Evolutionary conservation across 2,329 filamentous ascomycete species (phyloP).

Genomic region (Penicillium hesseltinei): DNA sequence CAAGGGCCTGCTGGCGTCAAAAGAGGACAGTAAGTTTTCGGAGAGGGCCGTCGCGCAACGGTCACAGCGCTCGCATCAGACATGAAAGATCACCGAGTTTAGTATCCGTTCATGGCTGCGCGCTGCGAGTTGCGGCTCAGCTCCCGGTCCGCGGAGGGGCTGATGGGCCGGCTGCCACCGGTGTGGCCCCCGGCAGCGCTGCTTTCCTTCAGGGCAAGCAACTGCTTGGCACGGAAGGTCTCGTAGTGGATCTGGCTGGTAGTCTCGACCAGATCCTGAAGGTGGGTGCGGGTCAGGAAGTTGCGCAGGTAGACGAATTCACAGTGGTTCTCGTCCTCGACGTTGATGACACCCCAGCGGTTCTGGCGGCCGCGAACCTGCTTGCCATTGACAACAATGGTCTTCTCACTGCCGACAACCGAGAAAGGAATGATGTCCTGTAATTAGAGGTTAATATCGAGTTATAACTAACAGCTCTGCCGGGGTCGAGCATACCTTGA

Average conservation of each 20-base stretch:
- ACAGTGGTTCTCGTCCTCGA: conserved; percentile 99
- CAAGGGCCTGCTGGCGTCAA: conserved; percentile 37
- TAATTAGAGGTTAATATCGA: conserved; percentile 18
- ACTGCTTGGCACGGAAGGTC: conserved; percentile 98
- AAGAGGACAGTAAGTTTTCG: conserved; percentile 29
- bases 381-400: conserved; percentile 94
- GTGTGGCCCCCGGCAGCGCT: conserved; percentile 74
- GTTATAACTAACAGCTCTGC: conserved; percentile 44
- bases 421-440: conserved; percentile 94
- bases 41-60: conserved; percentile 17
- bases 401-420: conserved; percentile 96
- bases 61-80: conserved; percentile 21
- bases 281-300: conserved; percentile 96
- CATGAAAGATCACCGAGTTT: conserved; percentile 38
- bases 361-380: conserved; percentile 97
- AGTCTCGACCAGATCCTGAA: conserved; percentile 98
- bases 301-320: conserved; percentile 98
- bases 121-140: conserved; percentile 95
- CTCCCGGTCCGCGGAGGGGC: conserved; percentile 89
- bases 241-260: conserved; percentile 99
- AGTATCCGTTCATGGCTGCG: conserved; percentile 99
- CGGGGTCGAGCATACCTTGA: conserved; percentile 68
- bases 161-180: conserved; percentile 82
- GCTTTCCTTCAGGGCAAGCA: conserved; percentile 96
- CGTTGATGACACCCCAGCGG: conserved; percentile 99